Evolutionary conservation across 495 filamentous ascomycete species (phyloP), one percentile per base, ranked within the genome.

Genomic region (Podospora anserina): DNA sequence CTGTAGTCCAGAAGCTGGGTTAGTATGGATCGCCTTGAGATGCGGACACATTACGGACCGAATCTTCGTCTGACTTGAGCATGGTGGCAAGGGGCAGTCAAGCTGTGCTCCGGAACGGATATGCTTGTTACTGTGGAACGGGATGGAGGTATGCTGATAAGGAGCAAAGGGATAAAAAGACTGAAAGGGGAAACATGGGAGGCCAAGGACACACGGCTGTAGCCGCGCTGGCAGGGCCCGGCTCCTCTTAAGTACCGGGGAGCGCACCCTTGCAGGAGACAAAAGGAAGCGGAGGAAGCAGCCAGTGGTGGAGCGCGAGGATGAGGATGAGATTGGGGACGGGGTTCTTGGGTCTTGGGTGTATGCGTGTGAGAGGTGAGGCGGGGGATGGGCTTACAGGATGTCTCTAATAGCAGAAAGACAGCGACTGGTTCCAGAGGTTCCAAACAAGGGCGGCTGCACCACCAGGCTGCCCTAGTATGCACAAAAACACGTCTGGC

Each of bases 31-130:
- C 19, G 16, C 7, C 9, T 32, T 30, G 18, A 56, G 13, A 56
- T 3, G 0, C 30, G 19, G 64, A 63, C 39, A 59, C 18, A 53
- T 60, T 63, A 77, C 75, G 27, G 68, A 77, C 75, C 70, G 69
- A 69, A 64, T 73, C 70, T 32, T 73, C 58, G 27, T 26, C 23
- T 20, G 61, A 20, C 32, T 64, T 64, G 23, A 32, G 15, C 68
- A 74, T 72, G 57, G 65, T 68, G 20, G 28, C 64, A 49, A 57
- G 56, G 49, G 63, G 15, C 28, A 28, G 63, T 19, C 39, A 16
- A 49, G 39, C 13, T 30, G 27, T 16, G 62, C 11, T 16, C 58
- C 68, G 26, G 55, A 20, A 1, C 3, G 39, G 39, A 11, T 49
- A 49, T 49, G 9, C 39, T 11, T 49, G 13, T 49, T 9, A 23